Percentiles rank a stretch among this genome's conserved stretches.
These are phyloP conservation scores for Solioccasus polychromus DNA, from an alignment of 768 basidiomycete species.

Conservation along the genomic window DNA sequence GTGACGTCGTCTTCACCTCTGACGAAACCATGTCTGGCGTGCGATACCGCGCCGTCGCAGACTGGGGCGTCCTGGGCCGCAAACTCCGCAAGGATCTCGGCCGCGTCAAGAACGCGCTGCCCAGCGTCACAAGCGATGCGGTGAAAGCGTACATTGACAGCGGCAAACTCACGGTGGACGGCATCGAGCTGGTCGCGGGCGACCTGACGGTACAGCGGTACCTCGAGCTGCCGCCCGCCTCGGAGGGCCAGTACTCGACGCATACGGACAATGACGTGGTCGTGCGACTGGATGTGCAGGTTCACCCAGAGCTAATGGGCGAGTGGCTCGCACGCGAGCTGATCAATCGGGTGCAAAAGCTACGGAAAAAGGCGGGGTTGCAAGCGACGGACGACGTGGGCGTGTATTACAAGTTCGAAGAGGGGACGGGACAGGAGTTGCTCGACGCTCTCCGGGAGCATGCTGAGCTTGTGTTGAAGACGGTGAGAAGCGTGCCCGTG, in stretches of 20 bases:
- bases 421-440: constrained; percentile 62
- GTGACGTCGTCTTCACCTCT: constrained; percentile 83
- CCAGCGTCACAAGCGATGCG: constrained; percentile 74
- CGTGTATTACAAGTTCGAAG: constrained; percentile 80
- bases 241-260: constrained; percentile 67
- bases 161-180: constrained; percentile 81
- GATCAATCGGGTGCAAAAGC: constrained; percentile 89
- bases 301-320: constrained; percentile 79
- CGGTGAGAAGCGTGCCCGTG: constrained; percentile 68
- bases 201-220: constrained; percentile 90
- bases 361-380: constrained; percentile 93
- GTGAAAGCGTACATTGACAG: constrained; percentile 73
- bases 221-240: constrained; percentile 68
- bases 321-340: constrained; percentile 90
- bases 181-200: constrained; percentile 86
- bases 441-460: constrained; percentile 63
- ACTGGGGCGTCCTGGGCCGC: constrained; percentile 91
- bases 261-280: constrained; percentile 96
- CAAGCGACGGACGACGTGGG: constrained; percentile 94
- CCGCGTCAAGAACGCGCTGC: constrained; percentile 86
- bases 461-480: constrained; percentile 66
- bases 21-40: constrained; percentile 86
- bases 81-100: constrained; percentile 91
- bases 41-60: constrained; percentile 86
- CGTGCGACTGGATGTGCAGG: constrained; percentile 84